Base-by-base conservation (phyloP, 2,329 filamentous ascomycete species). In the Ilyonectria destructans region DNA sequence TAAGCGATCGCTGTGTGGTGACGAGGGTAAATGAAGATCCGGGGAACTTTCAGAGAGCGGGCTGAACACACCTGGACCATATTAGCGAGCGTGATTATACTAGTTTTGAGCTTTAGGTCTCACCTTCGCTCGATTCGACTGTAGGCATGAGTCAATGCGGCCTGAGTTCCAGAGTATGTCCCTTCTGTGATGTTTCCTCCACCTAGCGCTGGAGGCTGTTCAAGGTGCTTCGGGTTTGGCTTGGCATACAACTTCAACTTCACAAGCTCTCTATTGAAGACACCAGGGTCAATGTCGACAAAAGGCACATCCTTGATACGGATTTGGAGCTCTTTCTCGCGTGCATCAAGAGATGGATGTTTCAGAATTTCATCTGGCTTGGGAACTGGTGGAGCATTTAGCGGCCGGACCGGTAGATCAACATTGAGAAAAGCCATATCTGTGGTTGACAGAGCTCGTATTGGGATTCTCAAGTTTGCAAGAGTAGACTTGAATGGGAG, bases 81-180 rank as follows among this genome's bases (percentile, higher is more conserved):
- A 37, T 37, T 37, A 37, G 35, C 35, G 35, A 4, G 7, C 35
- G 35, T 13, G 35, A 37, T 37, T 37, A 4, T 37, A 37, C 10
- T 15, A 37, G 3, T 37, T 37, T 37, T 13, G 10, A 37, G 35
- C 35, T 37, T 1, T 3, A 37, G 10, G 10, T 37, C 77, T 73
- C 45, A 80, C 79, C 74, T 80, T 48, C 77, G 77, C 71, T 81
- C 80, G 55, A 81, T 80, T 13, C 77, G 74, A 13, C 74, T 71
- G 56, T 81, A 81, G 0, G 78, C 72, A 19, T 81, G 77, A 1
- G 78, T 80, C 29, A 81, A 35, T 9, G 79, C 79, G 13, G 80
- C 74, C 43, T 81, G 80, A 0, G 79, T 80, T 6, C 79, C 79
- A 8, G 73, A 64, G 59, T 81, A 81, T 3, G 78, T 80, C 1